Base-by-base conservation (phyloP, 108 stramenopile species). In the Bacterosira constricta region DNA sequence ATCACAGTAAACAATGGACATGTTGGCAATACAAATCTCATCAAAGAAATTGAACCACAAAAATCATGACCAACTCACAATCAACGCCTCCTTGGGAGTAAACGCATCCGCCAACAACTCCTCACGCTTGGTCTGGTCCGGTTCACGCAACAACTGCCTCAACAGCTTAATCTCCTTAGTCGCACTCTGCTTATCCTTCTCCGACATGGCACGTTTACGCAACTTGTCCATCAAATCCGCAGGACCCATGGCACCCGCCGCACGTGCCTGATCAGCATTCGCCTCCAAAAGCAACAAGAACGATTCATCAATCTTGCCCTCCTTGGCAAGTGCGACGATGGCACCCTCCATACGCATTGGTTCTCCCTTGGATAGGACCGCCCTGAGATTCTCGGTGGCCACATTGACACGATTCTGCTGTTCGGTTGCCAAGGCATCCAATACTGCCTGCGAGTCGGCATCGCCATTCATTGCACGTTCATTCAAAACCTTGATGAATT, bases 261-360 rank as follows among this genome's bases (percentile, higher is more conserved):
- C 87, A 47, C 66, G 57, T 5, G 94, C 94, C 70, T 92, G 91
- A 39, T 84, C 82, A 32, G 86, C 88, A 74, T 96, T 96, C 26
- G 90, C 94, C 71, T 96, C 91, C 32, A 96, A 71, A 51, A 96
- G 77, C 17, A 90, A 69, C 20, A 96, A 71, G 63, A 96, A 90
- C 0, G 90, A 77, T 65, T 91, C 91, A 71, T 96, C 94, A 51
- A 93, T 74, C 34, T 82, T 83, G 34, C 89, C 90, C 57, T 90
- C 89, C 45, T 82, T 80, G 17, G 80, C 89, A 59, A 93, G 61
- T 68, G 83, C 87, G 31, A 95, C 81, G 46, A 95, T 87, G 23
- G 83, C 85, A 9, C 94, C 94, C 71, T 92, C 91, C 94, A 95
- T 95, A 38, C 83, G 81, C 87, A 84, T 87, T n/a, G 90, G 93